phyloP scores from a whole-genome alignment of 2,329 filamentous ascomycete genomes.

The Tolypocladium capitatum region DNA sequence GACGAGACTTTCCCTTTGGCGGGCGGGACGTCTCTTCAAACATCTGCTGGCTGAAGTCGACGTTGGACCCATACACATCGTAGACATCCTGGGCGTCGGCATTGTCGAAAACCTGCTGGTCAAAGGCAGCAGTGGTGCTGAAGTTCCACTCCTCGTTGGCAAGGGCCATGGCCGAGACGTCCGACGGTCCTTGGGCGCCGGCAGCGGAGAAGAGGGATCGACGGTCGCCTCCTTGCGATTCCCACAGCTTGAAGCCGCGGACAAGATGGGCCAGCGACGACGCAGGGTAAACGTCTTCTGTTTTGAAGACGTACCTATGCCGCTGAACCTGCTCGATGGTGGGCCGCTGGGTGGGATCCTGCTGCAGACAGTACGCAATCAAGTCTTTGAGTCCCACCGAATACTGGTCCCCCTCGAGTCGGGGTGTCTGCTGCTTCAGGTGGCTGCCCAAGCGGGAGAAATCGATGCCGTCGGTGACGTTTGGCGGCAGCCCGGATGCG shows the following conservation, averaged over 20 bases:
- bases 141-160: conserved; percentile 55
- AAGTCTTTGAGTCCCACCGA: conserved; percentile 56
- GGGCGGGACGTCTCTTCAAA: conserved; percentile 38
- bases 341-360: conserved; percentile 54
- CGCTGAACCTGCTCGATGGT: conserved; percentile 55
- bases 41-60: conserved; percentile 35
- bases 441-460: conserved; percentile 39
- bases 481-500: conserved; percentile 63
- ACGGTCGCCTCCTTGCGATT: conserved; percentile 57
- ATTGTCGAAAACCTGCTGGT: conserved; percentile 39
- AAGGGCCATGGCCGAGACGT: conserved; percentile 29
- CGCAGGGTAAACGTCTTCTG: conserved; percentile 48
- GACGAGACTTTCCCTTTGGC: conserved; percentile 37
- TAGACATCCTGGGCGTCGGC: conserved; percentile 45
- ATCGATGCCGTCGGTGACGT: conserved; percentile 40
- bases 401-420: conserved; percentile 58
- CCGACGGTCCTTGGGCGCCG: conserved; percentile 41
- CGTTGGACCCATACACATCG: conserved; percentile 45
- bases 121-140: conserved; percentile 51
- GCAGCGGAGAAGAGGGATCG: conserved; percentile 48
- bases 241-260: conserved; percentile 62
- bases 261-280: conserved; percentile 52
- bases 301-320: conserved; percentile 56
- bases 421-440: conserved; percentile 48
- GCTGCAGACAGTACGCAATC: conserved; percentile 59